Base-by-base conservation (phyloP, 495 filamentous ascomycete species). In the Penicillium angulare region DNA sequence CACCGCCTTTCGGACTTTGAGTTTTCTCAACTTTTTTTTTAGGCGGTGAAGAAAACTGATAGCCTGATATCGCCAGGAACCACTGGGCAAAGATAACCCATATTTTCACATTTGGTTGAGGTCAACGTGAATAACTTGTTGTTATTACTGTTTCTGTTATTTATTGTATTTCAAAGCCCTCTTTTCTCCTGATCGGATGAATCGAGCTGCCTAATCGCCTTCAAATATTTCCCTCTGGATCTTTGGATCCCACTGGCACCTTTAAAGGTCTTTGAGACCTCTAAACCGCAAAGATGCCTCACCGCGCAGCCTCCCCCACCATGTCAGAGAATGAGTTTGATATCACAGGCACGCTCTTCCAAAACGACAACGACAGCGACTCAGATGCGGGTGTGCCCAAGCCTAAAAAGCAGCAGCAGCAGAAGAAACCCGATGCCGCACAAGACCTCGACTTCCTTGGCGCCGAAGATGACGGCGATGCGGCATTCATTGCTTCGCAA, bases 261-360 rank as follows among this genome's bases (percentile, higher is more conserved):
- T n/a, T n/a, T n/a, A n/a, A 21, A 38, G 35, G 38, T 13, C 15
- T 17, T 41, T 29, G 31, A 32, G 20, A 34, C 40, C 24, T 21
- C 20, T 18, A 46, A 34, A n/a, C 16, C 43, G 10, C 43, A 35
- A 46, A 38, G 32, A 84, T 83, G 81, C 73, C 74, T 71, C 69
- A 61, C 55, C 83, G 88, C 60, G 83, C 78, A 49, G 77, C 76
- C n/a, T 97, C 93, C 39, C 92, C 92, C 45, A 82, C 88, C 15
- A 71, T 75, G 52, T 97, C 93, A 42, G 92, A 97, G 72, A 89
- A 86, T 56, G 93, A 95, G 58, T 84, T 93, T 64, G 93, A 98
- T 57, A 96, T 98, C 47, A 84, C 88, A 5, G 83, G 75, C 36
- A 84, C 86, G 5, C 75, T 97, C n/a, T 89, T 93, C 61, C 73